Conservation (phyloP, 1,284 basidiomycete species). For the Moesziomyces sp. region DNA sequence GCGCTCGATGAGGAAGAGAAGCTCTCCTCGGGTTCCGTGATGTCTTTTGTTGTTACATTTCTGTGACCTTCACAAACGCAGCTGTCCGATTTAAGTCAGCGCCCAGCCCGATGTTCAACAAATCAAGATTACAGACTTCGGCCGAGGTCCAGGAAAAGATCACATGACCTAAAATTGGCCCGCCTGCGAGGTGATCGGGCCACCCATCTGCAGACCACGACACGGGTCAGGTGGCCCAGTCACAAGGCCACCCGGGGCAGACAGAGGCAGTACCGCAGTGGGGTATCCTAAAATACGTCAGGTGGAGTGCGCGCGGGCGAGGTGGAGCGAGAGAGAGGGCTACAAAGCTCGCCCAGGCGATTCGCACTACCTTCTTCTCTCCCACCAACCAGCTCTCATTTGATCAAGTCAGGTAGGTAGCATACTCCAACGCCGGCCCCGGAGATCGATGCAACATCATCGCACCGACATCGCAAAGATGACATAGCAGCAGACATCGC, state of each 20-base stretch:
- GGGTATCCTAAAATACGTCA: neutral
- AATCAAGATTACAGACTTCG: neutral
- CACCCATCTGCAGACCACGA: neutral
- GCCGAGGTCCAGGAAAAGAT: constrained; percentile 1
- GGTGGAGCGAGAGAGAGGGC: constrained; percentile 15
- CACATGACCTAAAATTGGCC: neutral
- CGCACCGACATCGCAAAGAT: constrained; percentile 9
- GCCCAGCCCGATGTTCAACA: neutral
- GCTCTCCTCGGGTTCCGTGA: too few species aligned
- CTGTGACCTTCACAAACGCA: neutral
- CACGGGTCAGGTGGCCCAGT: constrained; percentile 17
- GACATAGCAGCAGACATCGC: neutral
- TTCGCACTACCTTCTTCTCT: constrained; percentile 20
- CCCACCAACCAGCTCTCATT: constrained; percentile 56
- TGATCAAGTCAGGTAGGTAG: constrained; percentile 51
- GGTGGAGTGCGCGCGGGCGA: neutral
- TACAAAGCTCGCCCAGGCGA: constrained; percentile 36
- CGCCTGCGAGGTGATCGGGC: constrained; percentile 3
- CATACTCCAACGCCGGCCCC: constrained; percentile 1
- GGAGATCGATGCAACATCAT: constrained; percentile 11
- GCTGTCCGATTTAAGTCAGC: neutral
- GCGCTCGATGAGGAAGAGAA: too few species aligned
- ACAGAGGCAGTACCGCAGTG: constrained; percentile 33
- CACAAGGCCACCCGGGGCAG: neutral
- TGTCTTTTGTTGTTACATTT: neutral